A percentile compares a stretch with the other conserved stretches of the same genome.
phyloP scores from a whole-genome alignment of 495 filamentous ascomycete genomes.

The Symbiotaphrina buchneri region DNA sequence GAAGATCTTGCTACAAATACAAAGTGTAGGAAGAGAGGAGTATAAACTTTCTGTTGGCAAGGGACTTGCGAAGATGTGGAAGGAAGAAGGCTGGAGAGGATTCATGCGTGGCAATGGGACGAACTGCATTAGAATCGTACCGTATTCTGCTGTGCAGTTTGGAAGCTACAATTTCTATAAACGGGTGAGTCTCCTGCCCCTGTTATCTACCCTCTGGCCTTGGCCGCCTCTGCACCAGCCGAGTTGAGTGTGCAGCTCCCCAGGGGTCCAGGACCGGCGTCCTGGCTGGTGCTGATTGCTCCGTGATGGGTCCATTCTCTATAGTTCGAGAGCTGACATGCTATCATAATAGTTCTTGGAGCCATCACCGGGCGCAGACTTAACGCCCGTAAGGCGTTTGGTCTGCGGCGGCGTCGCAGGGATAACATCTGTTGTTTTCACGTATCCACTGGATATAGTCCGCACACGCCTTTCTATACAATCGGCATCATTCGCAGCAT shows the following conservation, averaged over 20 bases:
- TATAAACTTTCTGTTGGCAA: slow-evolving; percentile 82
- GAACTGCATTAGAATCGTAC: slow-evolving; percentile 94
- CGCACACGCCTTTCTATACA: slow-evolving; percentile 90
- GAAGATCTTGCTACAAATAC: slow-evolving; percentile 93
- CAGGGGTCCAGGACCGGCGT: too few relatives aligned
- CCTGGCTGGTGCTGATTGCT: too few relatives aligned
- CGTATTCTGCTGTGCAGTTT: slow-evolving; percentile 95
- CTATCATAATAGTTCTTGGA: slow-evolving; percentile 41
- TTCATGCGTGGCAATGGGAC: slow-evolving; percentile 96
- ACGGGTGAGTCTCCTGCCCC: slow-evolving; percentile 53
- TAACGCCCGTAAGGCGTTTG: slow-evolving; percentile 47
- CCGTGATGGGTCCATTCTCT: too few relatives aligned
- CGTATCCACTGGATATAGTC: slow-evolving; percentile 84
- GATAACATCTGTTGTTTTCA: slow-evolving; percentile 72
- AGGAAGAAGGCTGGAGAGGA: slow-evolving; percentile 85
- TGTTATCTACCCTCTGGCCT: too few relatives aligned
- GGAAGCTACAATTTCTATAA: slow-evolving; percentile 96
- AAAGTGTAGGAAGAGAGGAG: slow-evolving; percentile 72
- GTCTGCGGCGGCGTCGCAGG: slow-evolving; percentile 76
- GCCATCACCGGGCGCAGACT: slow-evolving; percentile 36
- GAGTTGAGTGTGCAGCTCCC: too few relatives aligned
- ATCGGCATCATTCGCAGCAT: slow-evolving; percentile 73
- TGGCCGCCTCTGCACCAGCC: too few relatives aligned
- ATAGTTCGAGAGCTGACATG: too few relatives aligned
- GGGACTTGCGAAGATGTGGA: slow-evolving; percentile 83